These are phyloP conservation scores for Mortierella sp. DNA, from an alignment of 371 early-diverging fungal genomes.

Conservation along the genomic window DNA sequence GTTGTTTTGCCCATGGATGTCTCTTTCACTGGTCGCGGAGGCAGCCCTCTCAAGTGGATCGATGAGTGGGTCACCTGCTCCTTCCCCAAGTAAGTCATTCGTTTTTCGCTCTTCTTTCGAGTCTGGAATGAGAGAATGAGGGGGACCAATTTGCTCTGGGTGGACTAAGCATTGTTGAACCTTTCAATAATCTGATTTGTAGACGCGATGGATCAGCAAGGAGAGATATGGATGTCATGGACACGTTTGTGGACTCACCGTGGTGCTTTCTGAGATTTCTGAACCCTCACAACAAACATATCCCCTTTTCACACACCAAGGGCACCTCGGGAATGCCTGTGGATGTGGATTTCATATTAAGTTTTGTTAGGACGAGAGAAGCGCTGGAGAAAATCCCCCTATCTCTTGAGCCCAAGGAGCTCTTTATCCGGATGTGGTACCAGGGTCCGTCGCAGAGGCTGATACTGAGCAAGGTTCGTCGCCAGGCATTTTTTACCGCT, in stretches of 20 bases:
- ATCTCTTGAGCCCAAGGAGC: too few species aligned
- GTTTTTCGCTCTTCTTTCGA: background rate
- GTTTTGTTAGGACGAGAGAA: too few species aligned
- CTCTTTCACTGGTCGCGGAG: slow-evolving; percentile 76
- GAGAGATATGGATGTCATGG: slow-evolving; percentile 95
- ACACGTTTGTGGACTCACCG: slow-evolving; percentile 96
- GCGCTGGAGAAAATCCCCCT: too few species aligned
- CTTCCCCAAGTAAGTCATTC: slow-evolving; percentile 81
- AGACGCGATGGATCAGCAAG: slow-evolving; percentile 81
- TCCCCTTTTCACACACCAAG: slow-evolving; percentile 72
- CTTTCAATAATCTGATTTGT: background rate
- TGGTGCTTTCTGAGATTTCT: slow-evolving; percentile 94
- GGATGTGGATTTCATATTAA: too few species aligned
- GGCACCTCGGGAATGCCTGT: slow-evolving; percentile 84
- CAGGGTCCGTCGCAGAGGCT: too few species aligned
- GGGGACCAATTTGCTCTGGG: background rate
- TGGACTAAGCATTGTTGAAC: background rate
- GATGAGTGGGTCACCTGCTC: slow-evolving; percentile 75
- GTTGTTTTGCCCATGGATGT: slow-evolving; percentile 80
- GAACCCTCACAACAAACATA: slow-evolving; percentile 77
- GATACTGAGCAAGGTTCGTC: too few species aligned
- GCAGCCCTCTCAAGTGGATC: slow-evolving; percentile 73
- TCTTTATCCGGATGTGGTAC: too few species aligned
- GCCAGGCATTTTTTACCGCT: too few species aligned
- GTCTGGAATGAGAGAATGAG: background rate